Base-by-base conservation (phyloP, 2,329 filamentous ascomycete species). In the Colletotrichum echinochloae region DNA sequence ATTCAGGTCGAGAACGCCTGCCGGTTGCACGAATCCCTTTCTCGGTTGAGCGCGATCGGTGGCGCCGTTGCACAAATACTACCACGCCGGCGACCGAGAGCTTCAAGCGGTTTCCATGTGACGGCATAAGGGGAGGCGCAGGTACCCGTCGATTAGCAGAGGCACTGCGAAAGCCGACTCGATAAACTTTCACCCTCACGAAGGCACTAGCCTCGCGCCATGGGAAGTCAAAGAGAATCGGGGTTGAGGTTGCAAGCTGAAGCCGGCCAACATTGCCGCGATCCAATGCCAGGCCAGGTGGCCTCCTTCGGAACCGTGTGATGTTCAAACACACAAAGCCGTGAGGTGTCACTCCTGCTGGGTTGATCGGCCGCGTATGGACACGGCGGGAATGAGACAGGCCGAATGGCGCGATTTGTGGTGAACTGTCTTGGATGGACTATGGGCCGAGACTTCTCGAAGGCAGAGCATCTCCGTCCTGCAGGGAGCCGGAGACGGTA, bases 101-200 rank as follows among this genome's bases (percentile, higher is more conserved):
- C 49, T 33, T 57, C n/a, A 30, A 35, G 49, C 28, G 56, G 44
- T 46, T 56, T 30, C 66, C 56, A 61, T 41, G 57, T n/a, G 41
- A 52, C 28, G 44, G 56, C 35, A 62, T 46, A 52, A 46, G 52
- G 26, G 52, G 67, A 67, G 67, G 57, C 67, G 64, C 64, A 70
- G 67, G 67, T 63, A 70, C 67, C 64, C 67, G 67, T 41, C 51
- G 37, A 33, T 57, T 67, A 51, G 26, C 16, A 67, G 64, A 57
- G 52, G 46, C 41, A 52, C 41, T 44, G 37, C 67, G 44, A 67
- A 70, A 62, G 64, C 67, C 63, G 28, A 67, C 52, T 57, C 57
- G 52, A 67, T 70, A 67, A 44, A 62, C 57, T 46, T 67, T 16
- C 57, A 59, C 63, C 49, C 35, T n/a, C 37, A n/a, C n/a, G 20